Evolutionary conservation across 2,329 filamentous ascomycete genomes (phyloP).

Genomic region (Aspergillus ustus): DNA sequence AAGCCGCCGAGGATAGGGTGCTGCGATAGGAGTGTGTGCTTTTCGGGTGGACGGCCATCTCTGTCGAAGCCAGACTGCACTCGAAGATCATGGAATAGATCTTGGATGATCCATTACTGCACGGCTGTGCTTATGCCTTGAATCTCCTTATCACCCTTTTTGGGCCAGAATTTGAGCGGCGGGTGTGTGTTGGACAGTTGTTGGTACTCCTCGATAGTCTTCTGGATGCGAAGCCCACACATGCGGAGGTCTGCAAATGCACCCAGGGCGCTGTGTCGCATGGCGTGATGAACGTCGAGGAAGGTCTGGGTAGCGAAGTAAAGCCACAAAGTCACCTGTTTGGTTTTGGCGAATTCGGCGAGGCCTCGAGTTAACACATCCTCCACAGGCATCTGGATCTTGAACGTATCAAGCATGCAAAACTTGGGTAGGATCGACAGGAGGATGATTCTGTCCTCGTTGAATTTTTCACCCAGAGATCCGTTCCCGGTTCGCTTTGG

Average conservation of each 20-base stretch:
- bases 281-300: slow-evolving; percentile 41
- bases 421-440: slow-evolving; percentile 39
- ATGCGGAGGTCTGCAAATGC: slow-evolving; percentile 32
- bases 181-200: slow-evolving; percentile 28
- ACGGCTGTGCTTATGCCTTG: slow-evolving; percentile 18
- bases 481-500: slow-evolving; percentile 31
- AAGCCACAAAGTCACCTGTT: slow-evolving; percentile 31
- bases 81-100: slow-evolving; percentile 24
- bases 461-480: slow-evolving; percentile 36
- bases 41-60: slow-evolving; percentile 18
- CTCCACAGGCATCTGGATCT: slow-evolving; percentile 25
- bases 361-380: slow-evolving; percentile 39
- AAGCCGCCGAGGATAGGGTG: slow-evolving; percentile 33
- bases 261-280: slow-evolving; percentile 29
- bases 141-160: slow-evolving; percentile 30
- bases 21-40: slow-evolving; percentile 32
- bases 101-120: slow-evolving; percentile 27
- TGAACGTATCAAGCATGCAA: slow-evolving; percentile 26
- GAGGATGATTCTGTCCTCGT: slow-evolving; percentile 44
- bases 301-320: slow-evolving; percentile 39
- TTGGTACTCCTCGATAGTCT: slow-evolving; percentile 31
- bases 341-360: slow-evolving; percentile 31
- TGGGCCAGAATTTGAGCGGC: slow-evolving; percentile 33
- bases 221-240: slow-evolving; percentile 32
- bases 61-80: slow-evolving; percentile 1